These are phyloP conservation scores for Arthrobotrys megalospora DNA, from an alignment of 2,329 filamentous ascomycete species.

Conservation along the genomic window DNA sequence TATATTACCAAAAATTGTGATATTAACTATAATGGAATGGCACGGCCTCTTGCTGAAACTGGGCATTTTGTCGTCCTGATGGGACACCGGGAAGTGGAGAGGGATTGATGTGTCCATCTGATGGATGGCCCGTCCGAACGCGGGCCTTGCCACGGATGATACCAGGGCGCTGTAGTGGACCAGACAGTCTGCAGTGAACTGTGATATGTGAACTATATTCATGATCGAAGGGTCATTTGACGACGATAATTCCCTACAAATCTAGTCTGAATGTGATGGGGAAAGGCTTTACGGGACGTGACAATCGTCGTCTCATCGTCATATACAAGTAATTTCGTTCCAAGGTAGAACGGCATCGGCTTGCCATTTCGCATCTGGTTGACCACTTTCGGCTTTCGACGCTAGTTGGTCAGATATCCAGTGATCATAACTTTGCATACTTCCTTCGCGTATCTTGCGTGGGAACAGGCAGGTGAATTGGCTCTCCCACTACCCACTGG, in stretches of 20 bases:
- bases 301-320: constrained; percentile 35
- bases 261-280: not conserved
- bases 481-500: constrained; percentile 27
- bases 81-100: constrained; percentile 54
- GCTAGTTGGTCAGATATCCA: constrained; percentile 26
- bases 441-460: constrained; percentile 48
- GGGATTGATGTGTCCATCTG: not conserved
- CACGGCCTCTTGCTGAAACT: constrained; percentile 48
- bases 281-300: not conserved
- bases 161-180: constrained; percentile 1
- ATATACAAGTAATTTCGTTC: constrained; percentile 15
- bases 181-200: constrained; percentile 1
- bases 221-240: constrained; percentile 14
- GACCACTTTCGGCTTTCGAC: constrained; percentile 42
- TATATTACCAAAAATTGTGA: constrained; percentile 43
- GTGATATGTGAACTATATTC: constrained; percentile 10
- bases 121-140: constrained; percentile 33
- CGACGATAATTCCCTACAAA: not conserved
- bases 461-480: constrained; percentile 49
- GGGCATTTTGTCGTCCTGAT: constrained; percentile 37
- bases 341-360: constrained; percentile 25
- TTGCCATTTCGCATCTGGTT: constrained; percentile 55
- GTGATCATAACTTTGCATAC: not conserved
- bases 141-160: constrained; percentile 34
- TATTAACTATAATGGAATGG: constrained; percentile 42